phyloP scores from a whole-genome alignment of 345 rosid species.

The Sonneratia alba region DNA sequence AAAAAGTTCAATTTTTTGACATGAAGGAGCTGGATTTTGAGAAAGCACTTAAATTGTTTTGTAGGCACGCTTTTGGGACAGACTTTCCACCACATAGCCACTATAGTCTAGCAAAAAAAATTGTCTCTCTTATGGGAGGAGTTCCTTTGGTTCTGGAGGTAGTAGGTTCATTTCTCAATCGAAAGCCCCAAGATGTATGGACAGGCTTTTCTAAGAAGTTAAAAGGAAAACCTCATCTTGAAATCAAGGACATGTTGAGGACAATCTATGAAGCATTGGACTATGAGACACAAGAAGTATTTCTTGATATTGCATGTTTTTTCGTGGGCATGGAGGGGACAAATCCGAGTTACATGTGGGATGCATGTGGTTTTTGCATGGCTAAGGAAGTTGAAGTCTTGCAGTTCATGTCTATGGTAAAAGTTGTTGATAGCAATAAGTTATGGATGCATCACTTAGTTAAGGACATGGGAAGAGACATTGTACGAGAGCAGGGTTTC shows the following conservation, averaged over 20 bases:
- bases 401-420: not conserved
- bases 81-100: not conserved
- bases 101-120: not conserved
- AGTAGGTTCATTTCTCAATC: not conserved
- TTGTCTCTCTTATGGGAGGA: not conserved
- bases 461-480: not conserved
- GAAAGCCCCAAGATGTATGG: not conserved
- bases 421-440: not conserved
- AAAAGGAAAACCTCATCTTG: not conserved
- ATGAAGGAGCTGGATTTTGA: not conserved
- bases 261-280: not conserved
- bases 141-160: constrained; percentile 1
- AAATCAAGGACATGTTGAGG: not conserved
- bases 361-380: not conserved
- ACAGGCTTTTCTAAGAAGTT: not conserved
- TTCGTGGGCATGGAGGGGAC: not conserved
- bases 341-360: not conserved
- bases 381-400: not conserved
- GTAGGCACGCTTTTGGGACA: not conserved
- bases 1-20: not conserved
- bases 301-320: constrained; percentile 7
- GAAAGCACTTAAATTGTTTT: not conserved
- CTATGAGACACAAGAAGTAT: not conserved
- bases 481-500: not conserved
- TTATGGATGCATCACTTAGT: constrained; percentile 2